Evolutionary conservation across 2,329 filamentous ascomycete species (phyloP).

Genomic region (Fusarium caatingaense): DNA sequence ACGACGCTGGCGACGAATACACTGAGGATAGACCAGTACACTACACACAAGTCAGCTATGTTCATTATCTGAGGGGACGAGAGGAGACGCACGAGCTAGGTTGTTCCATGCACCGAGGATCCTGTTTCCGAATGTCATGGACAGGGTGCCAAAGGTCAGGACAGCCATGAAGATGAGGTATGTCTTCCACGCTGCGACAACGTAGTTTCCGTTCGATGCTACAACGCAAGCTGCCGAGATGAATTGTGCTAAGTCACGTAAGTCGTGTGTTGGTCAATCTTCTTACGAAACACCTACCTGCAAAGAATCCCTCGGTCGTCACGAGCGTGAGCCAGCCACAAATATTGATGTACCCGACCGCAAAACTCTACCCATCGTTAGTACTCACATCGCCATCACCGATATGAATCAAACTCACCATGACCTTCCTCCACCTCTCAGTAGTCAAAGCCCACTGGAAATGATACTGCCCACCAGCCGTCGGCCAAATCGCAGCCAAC

Average conservation of each 20-base stretch:
- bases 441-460: constrained; percentile 56
- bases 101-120: constrained; percentile 58
- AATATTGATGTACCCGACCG: constrained; percentile 57
- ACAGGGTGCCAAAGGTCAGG: constrained; percentile 34
- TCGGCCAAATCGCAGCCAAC: constrained; percentile 58
- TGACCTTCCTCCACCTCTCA: constrained; percentile 52
- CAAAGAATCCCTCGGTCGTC: constrained; percentile 58
- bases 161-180: constrained; percentile 56
- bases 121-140: constrained; percentile 57
- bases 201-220: constrained; percentile 53
- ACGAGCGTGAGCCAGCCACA: constrained; percentile 59
- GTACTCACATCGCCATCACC: background rate
- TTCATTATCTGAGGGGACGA: too few species aligned
- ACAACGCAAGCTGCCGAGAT: constrained; percentile 56
- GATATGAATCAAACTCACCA: constrained; percentile 41
- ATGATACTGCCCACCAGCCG: constrained; percentile 60
- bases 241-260: constrained; percentile 51
- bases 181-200: constrained; percentile 53
- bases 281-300: constrained; percentile 35
- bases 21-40: constrained; percentile 57
- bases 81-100: constrained; percentile 29
- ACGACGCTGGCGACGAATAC: constrained; percentile 58
- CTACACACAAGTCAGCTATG: constrained; percentile 15
- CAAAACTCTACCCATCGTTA: constrained; percentile 52
- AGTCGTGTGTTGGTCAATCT: too few species aligned